Evolutionary conservation across 495 filamentous ascomycete genomes (phyloP).

Genomic region (Aspergillus cavernicola): DNA sequence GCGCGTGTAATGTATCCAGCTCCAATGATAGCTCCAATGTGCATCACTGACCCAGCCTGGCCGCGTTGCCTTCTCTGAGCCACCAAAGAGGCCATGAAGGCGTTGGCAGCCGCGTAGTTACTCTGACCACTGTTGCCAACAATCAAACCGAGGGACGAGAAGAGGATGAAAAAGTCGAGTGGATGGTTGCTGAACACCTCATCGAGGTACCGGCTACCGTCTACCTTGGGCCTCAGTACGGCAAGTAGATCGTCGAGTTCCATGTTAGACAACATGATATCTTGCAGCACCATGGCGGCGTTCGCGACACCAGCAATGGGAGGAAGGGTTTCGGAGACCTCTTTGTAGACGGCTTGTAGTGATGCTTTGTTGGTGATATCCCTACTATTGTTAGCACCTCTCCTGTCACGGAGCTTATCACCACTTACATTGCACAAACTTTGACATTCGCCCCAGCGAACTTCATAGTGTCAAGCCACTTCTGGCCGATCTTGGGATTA

Average conservation of each 20-base stretch:
- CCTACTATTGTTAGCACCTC: neutral
- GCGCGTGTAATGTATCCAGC: neutral
- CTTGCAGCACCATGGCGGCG: constrained; percentile 30
- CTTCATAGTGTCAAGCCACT: constrained; percentile 29
- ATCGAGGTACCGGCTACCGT: constrained; percentile 13
- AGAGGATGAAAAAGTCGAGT: constrained; percentile 53
- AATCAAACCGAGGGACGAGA: constrained; percentile 50
- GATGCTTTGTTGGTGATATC: neutral
- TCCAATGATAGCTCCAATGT: constrained; percentile 2
- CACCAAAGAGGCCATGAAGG: constrained; percentile 38
- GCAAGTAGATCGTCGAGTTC: constrained; percentile 3
- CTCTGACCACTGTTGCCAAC: constrained; percentile 55
- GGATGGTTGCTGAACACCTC: neutral
- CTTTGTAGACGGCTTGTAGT: neutral
- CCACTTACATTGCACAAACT: neutral
- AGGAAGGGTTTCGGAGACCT: constrained; percentile 14
- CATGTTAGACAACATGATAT: constrained; percentile 12
- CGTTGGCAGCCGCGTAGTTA: constrained; percentile 58
- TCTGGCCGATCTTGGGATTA: constrained; percentile 31
- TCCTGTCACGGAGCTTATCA: too few relatives aligned
- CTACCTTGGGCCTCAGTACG: constrained; percentile 7
- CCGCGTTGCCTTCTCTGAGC: constrained; percentile 28
- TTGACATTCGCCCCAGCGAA: neutral
- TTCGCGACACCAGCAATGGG: constrained; percentile 52
- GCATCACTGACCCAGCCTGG: constrained; percentile 16